Evolutionary conservation across 192 early-diverging fungal species (phyloP).

Genomic region (Spizellomyces punctatus): DNA sequence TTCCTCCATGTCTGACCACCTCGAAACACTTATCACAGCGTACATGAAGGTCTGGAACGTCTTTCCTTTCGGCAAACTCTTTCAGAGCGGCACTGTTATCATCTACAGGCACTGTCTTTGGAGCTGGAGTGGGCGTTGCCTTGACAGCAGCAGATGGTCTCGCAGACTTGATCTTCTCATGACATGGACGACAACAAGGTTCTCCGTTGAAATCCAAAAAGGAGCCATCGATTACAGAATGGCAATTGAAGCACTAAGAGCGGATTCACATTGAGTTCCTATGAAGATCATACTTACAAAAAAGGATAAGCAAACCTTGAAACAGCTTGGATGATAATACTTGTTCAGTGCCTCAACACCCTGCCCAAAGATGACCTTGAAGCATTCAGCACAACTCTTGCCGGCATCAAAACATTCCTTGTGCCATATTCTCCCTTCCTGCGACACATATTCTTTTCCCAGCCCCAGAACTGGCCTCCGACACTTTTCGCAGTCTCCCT

Average conservation of each 20-base stretch:
- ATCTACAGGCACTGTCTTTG: neutral
- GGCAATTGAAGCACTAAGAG: conserved; percentile 27
- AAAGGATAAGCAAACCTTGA: conserved; percentile 7
- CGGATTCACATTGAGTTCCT: neutral
- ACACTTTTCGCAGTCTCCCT: conserved; percentile 30
- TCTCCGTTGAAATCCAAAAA: conserved; percentile 22
- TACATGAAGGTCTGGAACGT: neutral
- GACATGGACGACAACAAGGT: conserved; percentile 23
- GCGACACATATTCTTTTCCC: conserved; percentile 22
- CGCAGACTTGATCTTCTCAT: conserved; percentile 4
- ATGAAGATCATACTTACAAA: neutral
- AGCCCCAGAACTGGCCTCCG: conserved; percentile 31
- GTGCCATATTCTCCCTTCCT: conserved; percentile 24
- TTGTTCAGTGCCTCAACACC: conserved; percentile 16
- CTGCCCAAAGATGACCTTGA: conserved; percentile 29
- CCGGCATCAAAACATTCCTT: conserved; percentile 32
- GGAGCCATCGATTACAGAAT: neutral
- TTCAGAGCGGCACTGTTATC: neutral
- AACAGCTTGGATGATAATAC: conserved; percentile 29
- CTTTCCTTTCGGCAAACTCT: neutral
- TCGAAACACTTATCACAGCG: conserved; percentile 17
- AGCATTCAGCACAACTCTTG: conserved; percentile 25
- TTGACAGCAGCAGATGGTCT: neutral
- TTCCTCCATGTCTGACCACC: conserved; percentile 7
- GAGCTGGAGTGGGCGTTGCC: neutral